Evolutionary conservation across 441 rosid genomes (phyloP).

Genomic region (Biscutella laevigata): DNA sequence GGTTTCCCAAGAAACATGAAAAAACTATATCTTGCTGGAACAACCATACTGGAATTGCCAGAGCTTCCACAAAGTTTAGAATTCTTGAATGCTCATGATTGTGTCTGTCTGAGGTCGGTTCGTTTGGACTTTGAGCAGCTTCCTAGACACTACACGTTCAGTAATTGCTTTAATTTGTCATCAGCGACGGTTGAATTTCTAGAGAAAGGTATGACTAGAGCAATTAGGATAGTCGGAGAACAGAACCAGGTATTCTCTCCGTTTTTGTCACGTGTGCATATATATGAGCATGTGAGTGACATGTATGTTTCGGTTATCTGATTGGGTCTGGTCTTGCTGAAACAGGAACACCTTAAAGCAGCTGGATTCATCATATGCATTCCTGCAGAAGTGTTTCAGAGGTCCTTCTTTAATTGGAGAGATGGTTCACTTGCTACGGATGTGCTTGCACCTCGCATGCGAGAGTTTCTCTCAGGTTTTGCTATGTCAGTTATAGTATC

Average conservation of each 20-base stretch:
- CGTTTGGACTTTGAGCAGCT: background rate
- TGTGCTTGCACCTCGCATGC: background rate
- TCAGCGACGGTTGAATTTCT: background rate
- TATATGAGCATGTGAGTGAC: too few relatives aligned
- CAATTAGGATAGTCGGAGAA: background rate
- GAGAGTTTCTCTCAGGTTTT: background rate
- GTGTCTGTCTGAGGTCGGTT: background rate
- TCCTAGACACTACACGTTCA: conserved; percentile 3
- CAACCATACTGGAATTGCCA: conserved; percentile 8
- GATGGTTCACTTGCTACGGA: background rate
- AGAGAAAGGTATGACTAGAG: background rate
- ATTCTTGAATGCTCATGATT: conserved; percentile 17
- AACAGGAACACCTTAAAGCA: background rate
- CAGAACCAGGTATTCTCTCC: background rate
- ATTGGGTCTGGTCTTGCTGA: background rate
- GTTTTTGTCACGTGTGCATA: background rate
- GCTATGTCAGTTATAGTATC: conserved; percentile 5
- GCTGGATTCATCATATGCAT: background rate
- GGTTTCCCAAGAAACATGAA: conserved; percentile 11
- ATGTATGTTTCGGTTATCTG: too few relatives aligned
- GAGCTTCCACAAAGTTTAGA: conserved; percentile 3
- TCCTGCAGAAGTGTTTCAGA: background rate
- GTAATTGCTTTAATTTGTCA: conserved; percentile 3
- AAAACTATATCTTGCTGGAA: background rate
- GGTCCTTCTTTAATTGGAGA: background rate